phyloP scores from a whole-genome alignment of 1,139 yeast species.

The Zygosaccharomyces sapae region DNA sequence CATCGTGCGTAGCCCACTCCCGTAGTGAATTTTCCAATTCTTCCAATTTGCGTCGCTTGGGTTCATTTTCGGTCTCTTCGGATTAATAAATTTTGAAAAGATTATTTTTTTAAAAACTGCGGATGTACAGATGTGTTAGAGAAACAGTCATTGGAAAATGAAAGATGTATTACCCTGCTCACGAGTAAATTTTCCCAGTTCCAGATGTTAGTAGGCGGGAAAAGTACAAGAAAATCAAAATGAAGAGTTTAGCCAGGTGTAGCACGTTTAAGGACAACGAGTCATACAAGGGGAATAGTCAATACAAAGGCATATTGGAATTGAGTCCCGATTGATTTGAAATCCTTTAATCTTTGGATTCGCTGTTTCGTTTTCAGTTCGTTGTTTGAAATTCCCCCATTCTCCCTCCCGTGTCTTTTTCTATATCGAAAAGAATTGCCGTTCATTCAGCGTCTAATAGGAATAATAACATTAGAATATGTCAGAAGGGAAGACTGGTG shows the following conservation, averaged over 20 bases:
- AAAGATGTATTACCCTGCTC: neutral
- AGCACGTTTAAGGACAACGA: neutral
- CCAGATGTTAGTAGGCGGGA: neutral
- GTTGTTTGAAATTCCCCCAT: neutral
- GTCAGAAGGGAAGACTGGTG: neutral
- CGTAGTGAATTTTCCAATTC: constrained; percentile 3
- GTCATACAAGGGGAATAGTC: neutral
- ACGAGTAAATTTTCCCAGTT: no score
- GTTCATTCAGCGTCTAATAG: neutral
- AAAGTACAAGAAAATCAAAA: no score
- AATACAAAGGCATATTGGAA: neutral
- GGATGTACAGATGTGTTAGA: neutral
- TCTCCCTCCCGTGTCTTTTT: neutral
- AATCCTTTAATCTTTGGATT: neutral
- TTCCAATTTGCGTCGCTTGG: constrained; percentile 5
- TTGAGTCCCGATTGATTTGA: neutral
- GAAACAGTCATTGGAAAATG: neutral
- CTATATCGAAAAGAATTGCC: neutral
- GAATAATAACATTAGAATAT: neutral
- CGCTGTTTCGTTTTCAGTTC: no score
- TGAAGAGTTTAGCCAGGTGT: no score
- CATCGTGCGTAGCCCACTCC: constrained; percentile 2
- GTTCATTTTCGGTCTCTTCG: neutral
- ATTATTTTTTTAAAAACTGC: neutral
- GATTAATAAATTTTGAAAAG: neutral